Evolutionary conservation across 129 eudicot genomes (phyloP).

Genomic region (Pulicaria dysenterica): DNA sequence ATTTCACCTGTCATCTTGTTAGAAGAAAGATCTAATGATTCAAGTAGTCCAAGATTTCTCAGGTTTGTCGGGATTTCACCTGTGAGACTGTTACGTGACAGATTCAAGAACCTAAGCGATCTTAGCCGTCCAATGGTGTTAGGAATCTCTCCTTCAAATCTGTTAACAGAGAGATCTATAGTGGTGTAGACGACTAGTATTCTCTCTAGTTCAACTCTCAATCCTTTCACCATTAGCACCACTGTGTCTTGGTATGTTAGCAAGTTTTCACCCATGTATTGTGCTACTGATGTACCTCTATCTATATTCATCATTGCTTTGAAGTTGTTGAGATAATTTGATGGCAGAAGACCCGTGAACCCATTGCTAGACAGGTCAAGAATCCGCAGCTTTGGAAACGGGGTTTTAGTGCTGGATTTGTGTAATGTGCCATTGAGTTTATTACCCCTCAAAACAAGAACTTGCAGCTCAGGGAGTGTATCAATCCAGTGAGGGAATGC

Average conservation of each 20-base stretch:
- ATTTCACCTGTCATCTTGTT: slow-evolving; percentile 40
- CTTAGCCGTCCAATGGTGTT: slow-evolving; percentile 23
- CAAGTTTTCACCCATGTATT: slow-evolving; percentile 31
- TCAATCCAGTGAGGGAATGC: slow-evolving; percentile 38
- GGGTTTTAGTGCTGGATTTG: slow-evolving; percentile 15
- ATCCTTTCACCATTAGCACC: slow-evolving; percentile 33
- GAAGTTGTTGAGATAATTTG: slow-evolving; percentile 32
- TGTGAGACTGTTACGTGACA: slow-evolving; percentile 40
- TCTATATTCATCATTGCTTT: slow-evolving; percentile 30
- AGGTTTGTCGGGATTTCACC: slow-evolving; percentile 30
- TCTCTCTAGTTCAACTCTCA: slow-evolving; percentile 20
- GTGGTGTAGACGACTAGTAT: slow-evolving; percentile 35
- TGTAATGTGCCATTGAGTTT: slow-evolving; percentile 32
- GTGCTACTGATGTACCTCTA: neutral
- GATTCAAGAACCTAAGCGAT: slow-evolving; percentile 37
- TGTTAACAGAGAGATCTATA: slow-evolving; percentile 43
- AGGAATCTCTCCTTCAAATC: slow-evolving; percentile 44
- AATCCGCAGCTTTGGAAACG: slow-evolving; percentile 39
- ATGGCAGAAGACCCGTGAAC: slow-evolving; percentile 34
- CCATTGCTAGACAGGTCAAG: slow-evolving; percentile 43
- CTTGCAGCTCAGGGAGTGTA: slow-evolving; percentile 39
- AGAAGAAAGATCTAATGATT: slow-evolving; percentile 42
- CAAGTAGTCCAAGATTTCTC: slow-evolving; percentile 26
- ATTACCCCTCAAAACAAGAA: slow-evolving; percentile 43
- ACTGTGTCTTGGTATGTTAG: slow-evolving; percentile 29